phyloP scores from a whole-genome alignment of 345 rosid genomes.

The Ceriops decandra region DNA sequence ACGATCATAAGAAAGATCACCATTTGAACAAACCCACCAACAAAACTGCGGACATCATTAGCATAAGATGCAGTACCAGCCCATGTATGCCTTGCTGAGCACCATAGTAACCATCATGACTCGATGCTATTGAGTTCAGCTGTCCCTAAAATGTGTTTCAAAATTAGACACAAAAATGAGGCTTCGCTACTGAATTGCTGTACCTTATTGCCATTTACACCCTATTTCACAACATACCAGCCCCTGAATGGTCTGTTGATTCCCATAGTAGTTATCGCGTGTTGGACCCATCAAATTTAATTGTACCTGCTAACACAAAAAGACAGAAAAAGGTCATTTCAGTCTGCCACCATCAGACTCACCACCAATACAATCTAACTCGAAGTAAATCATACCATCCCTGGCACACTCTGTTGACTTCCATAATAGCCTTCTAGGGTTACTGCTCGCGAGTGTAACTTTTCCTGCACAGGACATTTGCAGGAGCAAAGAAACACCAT shows the following conservation, averaged over 20 bases:
- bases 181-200: neutral
- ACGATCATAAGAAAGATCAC: neutral
- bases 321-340: neutral
- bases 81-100: slow-evolving; percentile 55
- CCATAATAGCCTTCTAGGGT: slow-evolving; percentile 48
- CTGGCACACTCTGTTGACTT: slow-evolving; percentile 42
- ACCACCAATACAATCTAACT: slow-evolving; percentile 6
- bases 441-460: slow-evolving; percentile 44
- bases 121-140: slow-evolving; percentile 49
- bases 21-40: neutral
- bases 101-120: slow-evolving; percentile 51
- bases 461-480: slow-evolving; percentile 35
- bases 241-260: slow-evolving; percentile 52
- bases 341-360: neutral
- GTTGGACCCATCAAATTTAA: slow-evolving; percentile 62
- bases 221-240: slow-evolving; percentile 37
- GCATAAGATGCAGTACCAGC: slow-evolving; percentile 35
- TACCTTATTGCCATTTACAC: neutral
- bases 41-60: neutral
- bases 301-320: slow-evolving; percentile 40
- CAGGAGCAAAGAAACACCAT: neutral
- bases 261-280: slow-evolving; percentile 48
- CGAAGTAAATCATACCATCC: slow-evolving; percentile 41
- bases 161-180: neutral
- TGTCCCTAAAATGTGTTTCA: slow-evolving; percentile 41